Evolutionary conservation across 2,329 filamentous ascomycete genomes (phyloP).

Genomic region (Xylaria sp.): DNA sequence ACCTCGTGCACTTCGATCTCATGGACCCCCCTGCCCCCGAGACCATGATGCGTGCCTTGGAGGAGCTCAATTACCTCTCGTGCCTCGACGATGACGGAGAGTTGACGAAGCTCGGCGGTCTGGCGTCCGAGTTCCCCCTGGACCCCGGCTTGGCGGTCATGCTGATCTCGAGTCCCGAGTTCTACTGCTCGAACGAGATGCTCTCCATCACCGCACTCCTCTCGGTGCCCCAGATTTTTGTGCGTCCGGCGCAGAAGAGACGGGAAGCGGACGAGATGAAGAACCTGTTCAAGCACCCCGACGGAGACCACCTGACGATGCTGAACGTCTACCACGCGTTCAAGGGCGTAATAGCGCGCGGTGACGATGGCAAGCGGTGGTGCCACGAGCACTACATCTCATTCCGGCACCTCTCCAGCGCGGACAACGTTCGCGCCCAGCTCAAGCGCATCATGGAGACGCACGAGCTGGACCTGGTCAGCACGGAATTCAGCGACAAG

Average conservation of each 20-base stretch:
- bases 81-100: slow-evolving; percentile 97
- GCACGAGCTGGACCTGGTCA: slow-evolving; percentile 80
- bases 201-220: slow-evolving; percentile 91
- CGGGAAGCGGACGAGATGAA: slow-evolving; percentile 99
- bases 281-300: slow-evolving; percentile 84
- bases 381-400: slow-evolving; percentile 97
- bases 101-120: slow-evolving; percentile 78
- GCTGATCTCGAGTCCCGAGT: slow-evolving; percentile 96
- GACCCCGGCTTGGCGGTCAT: slow-evolving; percentile 95
- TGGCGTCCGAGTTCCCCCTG: slow-evolving; percentile 93
- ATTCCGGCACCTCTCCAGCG: slow-evolving; percentile 83
- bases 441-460: slow-evolving; percentile 97
- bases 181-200: slow-evolving; percentile 98
- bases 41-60: slow-evolving; percentile 95
- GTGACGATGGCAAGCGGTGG: slow-evolving; percentile 80
- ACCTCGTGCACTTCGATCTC: slow-evolving; percentile 96
- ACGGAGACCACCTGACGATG: slow-evolving; percentile 94
- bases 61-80: slow-evolving; percentile 96
- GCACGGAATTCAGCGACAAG: slow-evolving; percentile 90
- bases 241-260: slow-evolving; percentile 80
- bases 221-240: slow-evolving; percentile 91
- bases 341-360: slow-evolving; percentile 71
- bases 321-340: slow-evolving; percentile 98
- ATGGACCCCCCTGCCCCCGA: slow-evolving; percentile 99
- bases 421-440: slow-evolving; percentile 91